Conservation (phyloP, 495 filamentous ascomycete genomes). For the Lophiostoma macrostomum region DNA sequence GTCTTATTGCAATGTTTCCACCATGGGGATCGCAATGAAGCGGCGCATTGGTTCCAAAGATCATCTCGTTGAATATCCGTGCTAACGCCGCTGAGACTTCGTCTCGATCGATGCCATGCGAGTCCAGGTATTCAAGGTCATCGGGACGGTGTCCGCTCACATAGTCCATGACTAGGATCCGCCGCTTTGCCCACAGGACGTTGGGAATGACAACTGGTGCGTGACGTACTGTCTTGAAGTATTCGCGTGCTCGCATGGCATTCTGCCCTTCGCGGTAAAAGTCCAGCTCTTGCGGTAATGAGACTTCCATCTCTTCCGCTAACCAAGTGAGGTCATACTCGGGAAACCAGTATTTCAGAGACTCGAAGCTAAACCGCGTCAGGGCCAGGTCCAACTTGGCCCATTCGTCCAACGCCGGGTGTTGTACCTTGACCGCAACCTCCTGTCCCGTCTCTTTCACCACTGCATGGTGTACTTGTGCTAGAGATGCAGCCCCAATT, state of each 20-base stretch:
- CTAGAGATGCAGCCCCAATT: conserved; percentile 89
- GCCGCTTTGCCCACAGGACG: conserved; percentile 82
- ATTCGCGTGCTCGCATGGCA: conserved; percentile 69
- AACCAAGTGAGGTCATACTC: conserved; percentile 98
- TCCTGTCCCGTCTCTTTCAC: conserved; percentile 78
- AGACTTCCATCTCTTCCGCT: conserved; percentile 85
- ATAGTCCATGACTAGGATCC: conserved; percentile 95
- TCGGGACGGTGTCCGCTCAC: conserved; percentile 84
- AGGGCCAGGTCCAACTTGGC: conserved; percentile 81
- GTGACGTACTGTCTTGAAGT: conserved; percentile 69
- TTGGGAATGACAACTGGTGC: conserved; percentile 83
- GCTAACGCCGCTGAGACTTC: conserved; percentile 93
- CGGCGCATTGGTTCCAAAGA: conserved; percentile 85
- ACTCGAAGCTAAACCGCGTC: conserved; percentile 84
- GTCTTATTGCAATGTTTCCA: conserved; percentile 91
- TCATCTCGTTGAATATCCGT: conserved; percentile 99
- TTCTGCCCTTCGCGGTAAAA: conserved; percentile 85
- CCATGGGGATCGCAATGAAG: conserved; percentile 98
- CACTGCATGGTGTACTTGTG: conserved; percentile 91
- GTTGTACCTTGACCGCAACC: conserved; percentile 98
- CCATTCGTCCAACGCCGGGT: conserved; percentile 89
- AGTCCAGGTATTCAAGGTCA: conserved; percentile 81
- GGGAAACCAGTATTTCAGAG: conserved; percentile 88
- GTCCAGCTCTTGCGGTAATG: conserved; percentile 86
- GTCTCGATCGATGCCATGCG: conserved; percentile 83